Percentiles rank a stretch among this genome's conserved stretches.
phyloP scores from a whole-genome alignment of 179 eudicot species.

The Silene noctiflora region DNA sequence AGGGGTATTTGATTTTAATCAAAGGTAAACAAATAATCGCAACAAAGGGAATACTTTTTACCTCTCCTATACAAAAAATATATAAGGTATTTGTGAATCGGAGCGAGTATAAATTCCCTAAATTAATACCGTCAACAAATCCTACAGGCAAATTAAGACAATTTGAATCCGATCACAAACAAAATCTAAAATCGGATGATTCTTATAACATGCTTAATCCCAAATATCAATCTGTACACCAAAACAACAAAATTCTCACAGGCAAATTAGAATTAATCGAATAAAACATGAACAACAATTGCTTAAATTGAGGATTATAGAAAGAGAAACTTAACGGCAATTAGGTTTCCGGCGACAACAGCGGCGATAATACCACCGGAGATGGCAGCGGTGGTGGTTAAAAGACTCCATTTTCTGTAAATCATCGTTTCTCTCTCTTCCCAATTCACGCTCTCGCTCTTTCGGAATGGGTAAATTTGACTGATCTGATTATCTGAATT shows the following conservation, averaged over 20 bases:
- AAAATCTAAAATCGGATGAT: background rate
- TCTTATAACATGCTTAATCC: background rate
- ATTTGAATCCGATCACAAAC: background rate
- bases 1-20: too few species aligned
- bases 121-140: background rate
- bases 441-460: background rate
- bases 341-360: slow-evolving; percentile 37
- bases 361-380: slow-evolving; percentile 41
- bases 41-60: too few species aligned
- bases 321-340: slow-evolving; percentile 30
- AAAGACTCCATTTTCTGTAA: slow-evolving; percentile 66
- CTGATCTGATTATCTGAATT: too few species aligned
- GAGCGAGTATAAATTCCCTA: background rate
- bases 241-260: too few species aligned
- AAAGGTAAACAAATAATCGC: too few species aligned
- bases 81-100: background rate
- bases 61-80: too few species aligned
- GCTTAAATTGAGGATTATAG: background rate
- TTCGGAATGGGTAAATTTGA: background rate
- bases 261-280: background rate
- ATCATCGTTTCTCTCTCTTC: slow-evolving; percentile 42
- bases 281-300: background rate
- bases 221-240: too few species aligned
- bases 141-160: background rate
- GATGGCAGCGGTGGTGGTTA: slow-evolving; percentile 45